Percentiles rank a stretch among this genome's conserved stretches.
phyloP scores from a whole-genome alignment of 345 rosid genomes.

The Citrus trifoliata region DNA sequence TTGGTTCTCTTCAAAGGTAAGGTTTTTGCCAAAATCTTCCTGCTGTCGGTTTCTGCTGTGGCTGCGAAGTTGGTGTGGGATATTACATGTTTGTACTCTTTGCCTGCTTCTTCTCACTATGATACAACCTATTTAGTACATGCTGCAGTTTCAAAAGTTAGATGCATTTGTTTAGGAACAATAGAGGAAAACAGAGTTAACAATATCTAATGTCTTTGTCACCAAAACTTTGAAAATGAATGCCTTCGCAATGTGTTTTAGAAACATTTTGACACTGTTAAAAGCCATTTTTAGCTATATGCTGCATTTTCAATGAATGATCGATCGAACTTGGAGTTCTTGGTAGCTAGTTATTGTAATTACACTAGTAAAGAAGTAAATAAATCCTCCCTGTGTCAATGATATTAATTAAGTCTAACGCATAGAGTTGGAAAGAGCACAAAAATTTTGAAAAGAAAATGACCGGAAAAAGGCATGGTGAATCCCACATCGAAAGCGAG shows the following conservation, averaged over 20 bases:
- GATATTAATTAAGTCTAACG: background rate
- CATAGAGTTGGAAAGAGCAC: background rate
- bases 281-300: background rate
- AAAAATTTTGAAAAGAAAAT: background rate
- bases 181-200: background rate
- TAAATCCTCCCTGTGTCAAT: background rate
- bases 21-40: background rate
- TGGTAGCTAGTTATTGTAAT: background rate
- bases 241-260: background rate
- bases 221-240: background rate
- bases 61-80: background rate
- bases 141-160: background rate
- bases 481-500: background rate
- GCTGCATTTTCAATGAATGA: background rate
- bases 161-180: background rate
- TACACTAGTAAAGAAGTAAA: background rate
- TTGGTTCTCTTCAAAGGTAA: no score
- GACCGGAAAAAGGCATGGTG: background rate
- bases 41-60: background rate
- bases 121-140: background rate
- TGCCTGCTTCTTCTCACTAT: background rate
- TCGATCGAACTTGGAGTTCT: background rate
- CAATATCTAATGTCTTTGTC: background rate
- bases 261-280: background rate
- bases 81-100: no score